Evolutionary conservation across 768 basidiomycete genomes (phyloP), one percentile per base, ranked within the genome.

Genomic region (Leucocoprinus leucothites): DNA sequence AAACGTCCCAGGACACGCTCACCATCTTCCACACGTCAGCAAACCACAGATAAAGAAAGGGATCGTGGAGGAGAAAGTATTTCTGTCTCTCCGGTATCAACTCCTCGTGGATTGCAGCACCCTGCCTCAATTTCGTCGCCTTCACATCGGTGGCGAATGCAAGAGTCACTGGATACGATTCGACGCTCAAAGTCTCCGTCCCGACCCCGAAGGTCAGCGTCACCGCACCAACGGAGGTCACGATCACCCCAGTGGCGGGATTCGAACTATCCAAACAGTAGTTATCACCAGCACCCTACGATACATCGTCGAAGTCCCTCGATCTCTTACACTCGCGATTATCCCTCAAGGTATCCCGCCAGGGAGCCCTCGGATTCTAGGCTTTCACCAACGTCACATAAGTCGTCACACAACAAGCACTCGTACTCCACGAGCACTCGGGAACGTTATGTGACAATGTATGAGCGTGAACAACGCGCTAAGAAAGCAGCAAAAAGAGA

Each of bases 1-100:
- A 48, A 55, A 34, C 53, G 53, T 4, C 38, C 9, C 13, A 26
- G 53, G 18, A 46, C 45, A 26, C 53, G 16, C 9, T 54, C 53
- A 36, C 53, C 53, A 16, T 21, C 36, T 9, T 19, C 19, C 6
- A 13, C 31, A 5, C 25, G 7, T 26, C 31, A 18, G 26, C 25
- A 11, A 8, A 25, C 21, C 38, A 28, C 9, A 14, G 18, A 43
- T 9, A 42, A 41, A 36, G 36, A 40, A 5, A 54, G 9, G 6
- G 25, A 26, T 24, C 18, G 36, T 16, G 21, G 35, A 18, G 24
- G 45, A 38, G 47, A 19, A 22, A 9, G 5, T 18, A 45, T 16
- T 28, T 1, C 9, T 1, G 7, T 26, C 14, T 26, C 35, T 48
- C 41, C 13, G 11, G n/a, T 26, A 14, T 48, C 40, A 22, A 11